phyloP scores from a whole-genome alignment of 768 basidiomycete species.

The Pleurotus giganteus region DNA sequence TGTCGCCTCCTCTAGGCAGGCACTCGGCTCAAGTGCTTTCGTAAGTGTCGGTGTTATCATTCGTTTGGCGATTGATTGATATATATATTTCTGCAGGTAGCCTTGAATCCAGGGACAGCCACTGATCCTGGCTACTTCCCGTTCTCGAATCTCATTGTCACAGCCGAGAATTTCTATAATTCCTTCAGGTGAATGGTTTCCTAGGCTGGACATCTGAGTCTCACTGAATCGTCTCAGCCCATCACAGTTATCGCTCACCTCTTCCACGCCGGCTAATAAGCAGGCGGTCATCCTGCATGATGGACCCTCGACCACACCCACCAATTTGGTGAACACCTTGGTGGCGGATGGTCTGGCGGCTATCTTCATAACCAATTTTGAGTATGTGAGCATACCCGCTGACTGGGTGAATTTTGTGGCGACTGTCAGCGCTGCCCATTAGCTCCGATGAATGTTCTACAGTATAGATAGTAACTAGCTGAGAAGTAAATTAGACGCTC shows the following conservation, averaged over 20 bases:
- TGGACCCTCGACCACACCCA: constrained; percentile 23
- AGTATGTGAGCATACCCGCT: constrained; percentile 13
- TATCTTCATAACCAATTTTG: constrained; percentile 29
- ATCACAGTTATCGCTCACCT: constrained; percentile 18
- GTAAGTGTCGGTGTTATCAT: not conserved
- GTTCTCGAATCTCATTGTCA: constrained; percentile 28
- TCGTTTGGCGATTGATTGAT: not conserved
- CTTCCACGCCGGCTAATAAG: constrained; percentile 19
- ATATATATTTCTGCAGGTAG: constrained; percentile 17
- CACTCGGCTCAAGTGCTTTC: constrained; percentile 18
- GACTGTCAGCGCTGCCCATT: not conserved
- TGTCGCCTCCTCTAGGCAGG: constrained; percentile 14
- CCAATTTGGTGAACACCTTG: constrained; percentile 20
- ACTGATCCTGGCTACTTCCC: constrained; percentile 21
- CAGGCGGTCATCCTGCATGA: constrained; percentile 31
- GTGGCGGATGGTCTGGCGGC: constrained; percentile 20
- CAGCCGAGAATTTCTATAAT: constrained; percentile 24
- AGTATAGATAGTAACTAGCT: no score
- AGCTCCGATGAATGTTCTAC: no score
- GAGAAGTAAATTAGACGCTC: no score
- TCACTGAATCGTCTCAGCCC: constrained; percentile 12
- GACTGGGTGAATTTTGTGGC: constrained; percentile 17
- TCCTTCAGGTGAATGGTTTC: constrained; percentile 25
- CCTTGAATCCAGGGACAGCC: constrained; percentile 26
- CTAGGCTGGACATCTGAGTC: not conserved